Base-by-base conservation (phyloP, 768 basidiomycete species). In the Grammothele lineata region DNA sequence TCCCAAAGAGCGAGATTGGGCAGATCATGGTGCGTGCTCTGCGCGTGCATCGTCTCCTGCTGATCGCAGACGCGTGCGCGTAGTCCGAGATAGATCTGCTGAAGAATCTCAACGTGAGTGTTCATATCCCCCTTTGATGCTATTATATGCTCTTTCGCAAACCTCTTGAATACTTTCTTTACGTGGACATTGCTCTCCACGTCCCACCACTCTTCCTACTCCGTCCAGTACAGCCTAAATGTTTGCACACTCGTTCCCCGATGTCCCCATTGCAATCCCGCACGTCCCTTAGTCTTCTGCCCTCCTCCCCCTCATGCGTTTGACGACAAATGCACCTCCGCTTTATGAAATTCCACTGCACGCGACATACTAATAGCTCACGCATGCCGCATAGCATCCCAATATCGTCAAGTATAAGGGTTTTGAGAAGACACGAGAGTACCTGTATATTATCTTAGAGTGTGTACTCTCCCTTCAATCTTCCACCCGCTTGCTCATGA, bases 391-490 rank as follows among this genome's bases (percentile, higher is more conserved):
- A 30, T 65, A 95, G 93, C 92, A 98, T 63, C 75, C 85, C 34
- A 98, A 98, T 64, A 98, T 99, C 62, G 96, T 98, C 62, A 95
- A 99, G 69, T 99, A 99, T 72, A 94, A 95, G 61, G 96, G 96
- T 11, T 98, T 95, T 59, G 91, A 92, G 63, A 92, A 93, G 70
- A 94, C 92, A 42, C 81, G 84, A 45, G 91, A 96, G 59, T 92
- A 84, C 65, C 74, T 99, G 50, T 95, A 95, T 66, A 99, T 99
- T 67, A 92, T 99, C 57, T 77, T 99, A 38, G 96, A 97, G 85
- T 92, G 61, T 43, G 84, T 55, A n/a, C 4, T 50, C 35, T 37
- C 15, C 36, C 14, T 33, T 40, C 43, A 21, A 22, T 3, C 3
- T 17, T 1, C 6, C 19, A 26, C n/a, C n/a, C 17, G 24, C 24